Evolutionary conservation across 177 flowering plant species (phyloP), one percentile per base, ranked within the genome.

Genomic region (Telopea speciosissima): DNA sequence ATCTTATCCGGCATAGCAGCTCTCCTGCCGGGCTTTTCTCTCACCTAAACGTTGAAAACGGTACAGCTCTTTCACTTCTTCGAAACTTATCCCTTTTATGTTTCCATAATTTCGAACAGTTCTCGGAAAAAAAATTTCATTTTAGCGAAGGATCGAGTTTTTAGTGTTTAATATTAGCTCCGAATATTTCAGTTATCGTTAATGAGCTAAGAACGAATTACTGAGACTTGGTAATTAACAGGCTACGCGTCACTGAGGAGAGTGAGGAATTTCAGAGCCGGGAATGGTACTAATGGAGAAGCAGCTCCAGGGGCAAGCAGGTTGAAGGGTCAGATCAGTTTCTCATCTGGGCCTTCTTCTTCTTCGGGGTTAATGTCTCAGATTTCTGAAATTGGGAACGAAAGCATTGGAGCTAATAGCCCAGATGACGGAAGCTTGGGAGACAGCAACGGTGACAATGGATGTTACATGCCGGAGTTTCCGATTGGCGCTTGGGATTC

Each of bases 11-110:
- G 9, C 94, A 91, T 12, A 91, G 86, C 67, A 95, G 99, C 81
- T 95, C 94, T 2, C 97, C 99, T n/a, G 92, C 97, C 5, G 99
- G 97, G 16, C 72, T 92, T 2, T 89, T 95, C 77, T 67, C 85
- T 52, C 72, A 84, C 68, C 60, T 88, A 19, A 73, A 78, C 16
- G 73, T 85, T 13, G 91, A 89, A 63, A 81, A 84, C 60, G 92
- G 97, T 93, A 84, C 19, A 40, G 1, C 24, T 58, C 63, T 66
- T 66, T 67, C 59, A 54, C 5, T 5, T 54, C 19, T 5, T 16
- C 19, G 59, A 54, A 54, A 3, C n/a, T 54, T 54, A n/a, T 26
- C 5, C 40, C 40, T 7, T 33, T 33, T 3, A 5, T 0, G 6
- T 33, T 33, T 33, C 40, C 40, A 33, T 5, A 33, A 33, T 33